Base-by-base conservation (phyloP, 345 rosid species). In the Passiflora organensis region DNA sequence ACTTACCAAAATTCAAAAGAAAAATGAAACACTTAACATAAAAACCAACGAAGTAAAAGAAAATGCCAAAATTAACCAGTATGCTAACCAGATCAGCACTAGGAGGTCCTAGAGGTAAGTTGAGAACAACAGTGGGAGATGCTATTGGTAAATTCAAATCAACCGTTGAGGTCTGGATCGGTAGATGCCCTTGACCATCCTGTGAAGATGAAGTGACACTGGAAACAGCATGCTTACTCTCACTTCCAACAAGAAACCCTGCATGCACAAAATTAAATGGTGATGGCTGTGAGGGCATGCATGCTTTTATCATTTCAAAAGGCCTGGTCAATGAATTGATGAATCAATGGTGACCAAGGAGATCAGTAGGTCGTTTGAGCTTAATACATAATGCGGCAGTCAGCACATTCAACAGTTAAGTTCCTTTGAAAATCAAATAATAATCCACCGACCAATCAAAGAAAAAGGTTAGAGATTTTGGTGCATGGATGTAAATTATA, bases 141-240 rank as follows among this genome's bases (percentile, higher is more conserved):
- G 43, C 53, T 16, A 21, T 23, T 5, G 65, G 64, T 19, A 58
- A n/a, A 48, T 63, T 69, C 55, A 69, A 36, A 61, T 65, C 77
- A 51, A 70, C 77, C 20, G 51, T 55, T 28, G 80, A 38, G 20
- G 73, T 53, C 47, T 53, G 58, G 3, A 59, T 25, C 10, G 46
- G 63, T 32, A 65, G 15, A 34, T 36, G 59, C 41, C 41, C 62
- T 32, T 42, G 62, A 52, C 53, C 72, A 58, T 72, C 79, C 59
- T 64, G 80, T 18, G 69, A 64, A 25, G 68, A 54, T 15, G 62
- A 14, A 14, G 89, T 80, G 41, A 83, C 60, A 0, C 72, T 87
- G 0, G 88, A 86, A 71, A 75, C 69, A 71, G 79, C 75, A 76
- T 21, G 60, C 69, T 77, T 80, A 63, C 61, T 73, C 70, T 76